These are phyloP conservation scores for Beta vulgaris DNA, from an alignment of 148 eudicot genomes.

Conservation along the genomic window DNA sequence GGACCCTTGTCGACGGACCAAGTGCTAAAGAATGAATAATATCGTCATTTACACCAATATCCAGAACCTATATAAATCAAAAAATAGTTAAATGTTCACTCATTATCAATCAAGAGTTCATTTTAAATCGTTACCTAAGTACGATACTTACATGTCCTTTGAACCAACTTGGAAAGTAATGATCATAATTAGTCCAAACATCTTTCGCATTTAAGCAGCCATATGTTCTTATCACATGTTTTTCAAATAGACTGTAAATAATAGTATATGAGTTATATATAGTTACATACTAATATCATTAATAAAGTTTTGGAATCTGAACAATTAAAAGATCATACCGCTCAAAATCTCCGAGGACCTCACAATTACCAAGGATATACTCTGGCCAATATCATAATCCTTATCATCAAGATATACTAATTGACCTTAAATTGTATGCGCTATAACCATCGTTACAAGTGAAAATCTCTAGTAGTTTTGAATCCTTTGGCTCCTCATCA, in stretches of 20 bases:
- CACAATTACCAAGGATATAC: conserved; percentile 5
- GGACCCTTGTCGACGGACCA: background rate
- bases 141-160: conserved; percentile 4
- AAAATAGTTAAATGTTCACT: background rate
- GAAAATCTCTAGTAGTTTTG: background rate
- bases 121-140: background rate
- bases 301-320: background rate
- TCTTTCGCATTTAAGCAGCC: background rate
- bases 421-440: background rate
- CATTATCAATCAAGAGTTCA: background rate
- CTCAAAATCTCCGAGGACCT: background rate
- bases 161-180: background rate
- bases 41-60: background rate
- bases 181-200: conserved; percentile 3
- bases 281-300: background rate
- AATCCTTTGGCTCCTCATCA: background rate
- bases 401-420: background rate
- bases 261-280: background rate
- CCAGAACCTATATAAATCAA: background rate
- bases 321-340: background rate
- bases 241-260: background rate
- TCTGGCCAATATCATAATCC: background rate
- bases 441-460: background rate
- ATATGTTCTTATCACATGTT: background rate
- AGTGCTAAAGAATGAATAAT: background rate